Conservation (phyloP, 768 basidiomycete genomes). For the Suillus lakei region DNA sequence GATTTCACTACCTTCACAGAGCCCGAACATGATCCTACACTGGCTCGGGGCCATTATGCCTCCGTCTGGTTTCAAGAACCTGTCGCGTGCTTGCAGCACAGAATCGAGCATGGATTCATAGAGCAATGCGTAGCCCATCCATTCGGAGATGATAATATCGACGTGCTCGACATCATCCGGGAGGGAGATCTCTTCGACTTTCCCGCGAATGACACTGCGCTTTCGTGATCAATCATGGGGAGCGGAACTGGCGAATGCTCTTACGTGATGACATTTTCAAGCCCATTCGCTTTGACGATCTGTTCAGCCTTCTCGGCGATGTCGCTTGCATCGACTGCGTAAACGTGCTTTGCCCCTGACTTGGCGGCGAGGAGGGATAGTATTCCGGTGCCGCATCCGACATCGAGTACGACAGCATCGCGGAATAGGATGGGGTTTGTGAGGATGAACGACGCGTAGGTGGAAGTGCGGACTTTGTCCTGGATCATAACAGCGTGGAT, state of each 20-base stretch:
- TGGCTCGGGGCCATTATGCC: slow-evolving; percentile 94
- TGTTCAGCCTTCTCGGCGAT: slow-evolving; percentile 78
- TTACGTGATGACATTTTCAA: slow-evolving; percentile 72
- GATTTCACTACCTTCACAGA: slow-evolving; percentile 78
- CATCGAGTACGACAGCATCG: slow-evolving; percentile 88
- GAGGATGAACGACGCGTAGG: slow-evolving; percentile 91
- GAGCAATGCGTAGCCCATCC: slow-evolving; percentile 94
- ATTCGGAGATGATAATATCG: slow-evolving; percentile 95
- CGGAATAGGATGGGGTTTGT: slow-evolving; percentile 81
- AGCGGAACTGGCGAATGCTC: slow-evolving; percentile 15
- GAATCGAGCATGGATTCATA: slow-evolving; percentile 99
- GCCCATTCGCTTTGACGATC: slow-evolving; percentile 78
- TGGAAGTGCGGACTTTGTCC: slow-evolving; percentile 91
- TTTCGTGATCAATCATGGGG: not conserved
- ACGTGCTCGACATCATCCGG: slow-evolving; percentile 77
- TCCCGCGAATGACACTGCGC: slow-evolving; percentile 79
- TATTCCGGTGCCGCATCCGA: slow-evolving; percentile 96
- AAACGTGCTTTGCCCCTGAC: slow-evolving; percentile 88
- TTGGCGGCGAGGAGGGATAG: slow-evolving; percentile 88
- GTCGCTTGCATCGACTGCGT: slow-evolving; percentile 89
- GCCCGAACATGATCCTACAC: slow-evolving; percentile 80
- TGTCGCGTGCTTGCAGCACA: slow-evolving; percentile 86
- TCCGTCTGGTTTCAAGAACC: slow-evolving; percentile 69
- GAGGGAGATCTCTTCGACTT: slow-evolving; percentile 85
- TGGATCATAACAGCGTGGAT: slow-evolving; percentile 98